Percentiles rank a stretch among this genome's conserved stretches.
These are phyloP conservation scores for Biscogniauxia marginata DNA, from an alignment of 2,329 filamentous ascomycete genomes.

Conservation along the genomic window DNA sequence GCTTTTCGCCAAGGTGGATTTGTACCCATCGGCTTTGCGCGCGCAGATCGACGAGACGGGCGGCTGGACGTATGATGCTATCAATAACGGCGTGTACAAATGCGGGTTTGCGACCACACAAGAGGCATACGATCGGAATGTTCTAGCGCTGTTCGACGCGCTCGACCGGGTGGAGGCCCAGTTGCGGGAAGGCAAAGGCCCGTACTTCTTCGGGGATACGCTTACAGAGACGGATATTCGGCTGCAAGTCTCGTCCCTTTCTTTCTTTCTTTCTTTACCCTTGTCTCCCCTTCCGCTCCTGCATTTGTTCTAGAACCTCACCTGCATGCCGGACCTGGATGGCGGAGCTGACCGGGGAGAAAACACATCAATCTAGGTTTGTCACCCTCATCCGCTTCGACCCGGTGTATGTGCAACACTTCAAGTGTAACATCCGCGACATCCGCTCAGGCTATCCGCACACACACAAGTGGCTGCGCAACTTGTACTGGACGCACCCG, in stretches of 20 bases:
- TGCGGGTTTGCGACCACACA: conserved; percentile 83
- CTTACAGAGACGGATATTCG: conserved; percentile 83
- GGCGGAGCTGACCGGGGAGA: too few species aligned
- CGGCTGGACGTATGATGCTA: conserved; percentile 73
- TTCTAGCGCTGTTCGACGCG: conserved; percentile 68
- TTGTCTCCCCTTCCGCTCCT: neutral
- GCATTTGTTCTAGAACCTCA: conserved; percentile 2
- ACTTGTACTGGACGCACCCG: conserved; percentile 78
- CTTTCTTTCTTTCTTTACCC: neutral
- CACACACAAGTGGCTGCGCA: conserved; percentile 77
- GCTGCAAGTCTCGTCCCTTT: conserved; percentile 47
- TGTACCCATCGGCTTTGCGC: conserved; percentile 66
- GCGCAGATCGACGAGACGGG: conserved; percentile 73
- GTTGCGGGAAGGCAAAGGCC: conserved; percentile 50
- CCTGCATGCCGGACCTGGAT: too few species aligned
- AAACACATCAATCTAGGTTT: conserved; percentile 26
- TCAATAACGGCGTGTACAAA: conserved; percentile 73
- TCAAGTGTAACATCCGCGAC: conserved; percentile 83
- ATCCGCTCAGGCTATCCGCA: conserved; percentile 81
- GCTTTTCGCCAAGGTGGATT: conserved; percentile 58
- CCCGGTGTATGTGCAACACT: conserved; percentile 81
- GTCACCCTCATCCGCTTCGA: conserved; percentile 36
- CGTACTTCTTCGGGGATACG: conserved; percentile 71
- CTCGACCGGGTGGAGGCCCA: conserved; percentile 76
- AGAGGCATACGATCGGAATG: conserved; percentile 76